Conservation (phyloP, 2,329 filamentous ascomycete species). For the Beauveria sp. region DNA sequence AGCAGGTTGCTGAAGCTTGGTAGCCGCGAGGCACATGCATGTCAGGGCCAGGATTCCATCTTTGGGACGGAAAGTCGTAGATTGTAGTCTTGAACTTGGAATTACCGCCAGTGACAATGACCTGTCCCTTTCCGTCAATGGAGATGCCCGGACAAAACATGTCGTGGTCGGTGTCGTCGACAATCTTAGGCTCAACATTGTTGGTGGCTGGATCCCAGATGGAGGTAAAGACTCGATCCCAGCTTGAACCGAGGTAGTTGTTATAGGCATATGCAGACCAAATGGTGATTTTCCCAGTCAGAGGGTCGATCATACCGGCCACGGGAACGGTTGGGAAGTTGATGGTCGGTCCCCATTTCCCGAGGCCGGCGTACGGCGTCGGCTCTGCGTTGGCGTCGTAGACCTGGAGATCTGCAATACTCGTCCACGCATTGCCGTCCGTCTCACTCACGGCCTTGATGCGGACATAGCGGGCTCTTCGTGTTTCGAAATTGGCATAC, state of each 20-base stretch:
- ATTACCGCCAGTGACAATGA: conserved; percentile 48
- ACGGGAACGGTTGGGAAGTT: conserved; percentile 30
- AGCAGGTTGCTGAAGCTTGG: conserved; percentile 41
- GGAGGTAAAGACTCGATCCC: conserved; percentile 14
- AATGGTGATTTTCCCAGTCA: conserved; percentile 19
- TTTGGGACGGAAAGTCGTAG: conserved; percentile 31
- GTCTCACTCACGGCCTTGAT: conserved; percentile 23
- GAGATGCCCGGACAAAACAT: conserved; percentile 53
- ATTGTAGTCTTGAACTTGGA: conserved; percentile 40
- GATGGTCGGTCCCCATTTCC: conserved; percentile 27
- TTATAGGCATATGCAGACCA: conserved; percentile 19
- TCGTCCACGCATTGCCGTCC: conserved; percentile 23
- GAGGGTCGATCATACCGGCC: conserved; percentile 21
- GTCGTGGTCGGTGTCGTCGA: conserved; percentile 39
- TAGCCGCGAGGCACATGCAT: conserved; percentile 45
- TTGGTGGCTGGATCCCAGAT: conserved; percentile 27
- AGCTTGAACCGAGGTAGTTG: conserved; percentile 11
- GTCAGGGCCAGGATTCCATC: conserved; percentile 31
- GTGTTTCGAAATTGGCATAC: conserved; percentile 25
- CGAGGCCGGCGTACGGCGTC: conserved; percentile 17
- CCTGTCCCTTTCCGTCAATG: conserved; percentile 37
- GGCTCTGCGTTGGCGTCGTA: conserved; percentile 20
- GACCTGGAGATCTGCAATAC: conserved; percentile 25
- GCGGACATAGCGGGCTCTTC: conserved; percentile 22
- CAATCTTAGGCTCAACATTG: conserved; percentile 9